These are phyloP conservation scores for Dactylellina cionopaga DNA, from an alignment of 2,329 filamentous ascomycete genomes.

Conservation along the genomic window DNA sequence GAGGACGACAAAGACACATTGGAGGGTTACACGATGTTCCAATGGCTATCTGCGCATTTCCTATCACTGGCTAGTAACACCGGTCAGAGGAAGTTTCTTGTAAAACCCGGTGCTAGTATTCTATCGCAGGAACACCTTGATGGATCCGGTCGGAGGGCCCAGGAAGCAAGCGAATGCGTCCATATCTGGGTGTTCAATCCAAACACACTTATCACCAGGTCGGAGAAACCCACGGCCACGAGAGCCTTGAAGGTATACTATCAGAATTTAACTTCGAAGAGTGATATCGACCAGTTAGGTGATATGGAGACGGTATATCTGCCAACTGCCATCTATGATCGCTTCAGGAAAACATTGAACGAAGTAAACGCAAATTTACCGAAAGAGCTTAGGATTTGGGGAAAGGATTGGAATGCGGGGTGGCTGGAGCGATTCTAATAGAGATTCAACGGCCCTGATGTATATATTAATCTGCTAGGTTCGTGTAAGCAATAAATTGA, in stretches of 20 bases:
- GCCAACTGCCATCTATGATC: constrained; percentile 18
- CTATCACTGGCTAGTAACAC: constrained; percentile 34
- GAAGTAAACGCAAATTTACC: constrained; percentile 29
- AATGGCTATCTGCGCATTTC: constrained; percentile 51
- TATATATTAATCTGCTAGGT: neutral
- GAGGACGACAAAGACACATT: neutral
- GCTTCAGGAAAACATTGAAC: constrained; percentile 25
- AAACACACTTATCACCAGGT: constrained; percentile 38
- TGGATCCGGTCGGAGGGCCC: constrained; percentile 9
- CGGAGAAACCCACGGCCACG: constrained; percentile 29
- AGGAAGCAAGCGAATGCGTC: constrained; percentile 28
- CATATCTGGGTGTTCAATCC: constrained; percentile 53
- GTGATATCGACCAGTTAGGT: constrained; percentile 12
- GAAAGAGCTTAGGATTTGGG: constrained; percentile 15
- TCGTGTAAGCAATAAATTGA: no score
- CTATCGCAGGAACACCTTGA: constrained; percentile 35
- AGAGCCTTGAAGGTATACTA: constrained; percentile 46
- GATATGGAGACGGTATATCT: constrained; percentile 49
- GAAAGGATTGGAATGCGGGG: constrained; percentile 22
- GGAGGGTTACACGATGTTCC: constrained; percentile 37
- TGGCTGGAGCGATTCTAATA: constrained; percentile 45
- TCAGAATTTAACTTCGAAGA: constrained; percentile 19
- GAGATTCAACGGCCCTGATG: no score
- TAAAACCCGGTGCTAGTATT: constrained; percentile 43
- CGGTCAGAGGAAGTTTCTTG: constrained; percentile 43